phyloP scores from a whole-genome alignment of 352 stramenopile species.

The Thalassiosira livingstoniorum region DNA sequence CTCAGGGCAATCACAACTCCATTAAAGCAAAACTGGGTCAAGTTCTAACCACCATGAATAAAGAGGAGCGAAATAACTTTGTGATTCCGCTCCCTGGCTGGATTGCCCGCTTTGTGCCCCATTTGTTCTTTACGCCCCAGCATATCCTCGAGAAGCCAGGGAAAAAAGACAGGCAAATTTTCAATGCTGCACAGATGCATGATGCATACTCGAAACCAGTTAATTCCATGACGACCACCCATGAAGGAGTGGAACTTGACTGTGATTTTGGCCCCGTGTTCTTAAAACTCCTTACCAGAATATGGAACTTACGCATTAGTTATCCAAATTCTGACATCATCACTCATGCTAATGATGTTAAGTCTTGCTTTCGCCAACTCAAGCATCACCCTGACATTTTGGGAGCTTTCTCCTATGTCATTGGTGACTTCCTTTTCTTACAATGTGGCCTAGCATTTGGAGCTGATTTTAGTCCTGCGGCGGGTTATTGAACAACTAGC shows the following conservation, averaged over 20 bases:
- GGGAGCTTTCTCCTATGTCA: slow-evolving; percentile 27
- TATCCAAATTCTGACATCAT: slow-evolving; percentile 30
- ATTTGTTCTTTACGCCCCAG: slow-evolving; percentile 45
- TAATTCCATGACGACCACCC: slow-evolving; percentile 50
- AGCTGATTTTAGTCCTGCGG: slow-evolving; percentile 33
- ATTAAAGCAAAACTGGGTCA: slow-evolving; percentile 1
- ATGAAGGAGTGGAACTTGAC: slow-evolving; percentile 12
- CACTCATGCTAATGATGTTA: slow-evolving; percentile 52
- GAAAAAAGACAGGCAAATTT: slow-evolving; percentile 34
- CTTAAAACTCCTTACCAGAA: slow-evolving; percentile 6
- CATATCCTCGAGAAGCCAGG: slow-evolving; percentile 38
- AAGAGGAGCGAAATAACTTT: slow-evolving; percentile 40
- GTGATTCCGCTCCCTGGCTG: slow-evolving; percentile 29
- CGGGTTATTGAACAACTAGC: slow-evolving; percentile 28
- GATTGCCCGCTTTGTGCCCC: slow-evolving; percentile 35
- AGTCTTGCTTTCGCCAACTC: slow-evolving; percentile 41
- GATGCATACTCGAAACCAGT: slow-evolving; percentile 7
- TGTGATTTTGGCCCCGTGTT: slow-evolving; percentile 27
- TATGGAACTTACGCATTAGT: slow-evolving; percentile 45
- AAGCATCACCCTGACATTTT: slow-evolving; percentile 42
- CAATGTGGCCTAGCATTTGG: slow-evolving; percentile 36
- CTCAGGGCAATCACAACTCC: slow-evolving; percentile 11
- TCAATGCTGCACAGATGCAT: slow-evolving; percentile 22
- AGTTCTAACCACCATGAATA: slow-evolving; percentile 28
- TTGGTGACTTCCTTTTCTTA: slow-evolving; percentile 32